These are phyloP conservation scores for Dinochytrium kinnereticum DNA, from an alignment of 371 early-diverging fungal species.

Conservation along the genomic window DNA sequence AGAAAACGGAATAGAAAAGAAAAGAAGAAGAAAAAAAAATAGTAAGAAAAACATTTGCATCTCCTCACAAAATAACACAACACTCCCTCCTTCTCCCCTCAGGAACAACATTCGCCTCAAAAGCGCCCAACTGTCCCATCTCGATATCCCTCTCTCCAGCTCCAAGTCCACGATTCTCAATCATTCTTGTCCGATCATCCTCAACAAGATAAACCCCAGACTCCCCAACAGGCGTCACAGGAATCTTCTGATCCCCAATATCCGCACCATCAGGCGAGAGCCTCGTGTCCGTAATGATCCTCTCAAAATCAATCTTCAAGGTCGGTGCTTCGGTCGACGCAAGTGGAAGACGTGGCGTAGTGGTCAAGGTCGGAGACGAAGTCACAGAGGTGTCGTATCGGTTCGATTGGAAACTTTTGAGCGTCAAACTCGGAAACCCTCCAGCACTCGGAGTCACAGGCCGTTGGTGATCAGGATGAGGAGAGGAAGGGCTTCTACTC, in stretches of 20 bases:
- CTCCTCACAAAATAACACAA: conserved; percentile 3
- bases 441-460: too few relatives aligned
- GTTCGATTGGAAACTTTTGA: neutral
- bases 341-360: too few relatives aligned
- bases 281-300: neutral
- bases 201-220: neutral
- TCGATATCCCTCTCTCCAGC: neutral
- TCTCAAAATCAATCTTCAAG: neutral
- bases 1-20: too few relatives aligned
- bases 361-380: neutral
- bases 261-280: neutral
- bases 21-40: too few relatives aligned
- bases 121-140: conserved; percentile 4
- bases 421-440: too few relatives aligned
- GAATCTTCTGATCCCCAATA: neutral
- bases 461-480: too few relatives aligned
- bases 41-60: too few relatives aligned
- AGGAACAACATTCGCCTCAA: neutral
- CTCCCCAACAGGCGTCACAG: neutral
- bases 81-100: neutral
- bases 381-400: neutral
- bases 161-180: neutral
- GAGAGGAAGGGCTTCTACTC: neutral
- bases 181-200: neutral
- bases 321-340: too few relatives aligned